These are phyloP conservation scores for Pilasporangium apinafurcum DNA, from an alignment of 352 stramenopile genomes.

Conservation along the genomic window DNA sequence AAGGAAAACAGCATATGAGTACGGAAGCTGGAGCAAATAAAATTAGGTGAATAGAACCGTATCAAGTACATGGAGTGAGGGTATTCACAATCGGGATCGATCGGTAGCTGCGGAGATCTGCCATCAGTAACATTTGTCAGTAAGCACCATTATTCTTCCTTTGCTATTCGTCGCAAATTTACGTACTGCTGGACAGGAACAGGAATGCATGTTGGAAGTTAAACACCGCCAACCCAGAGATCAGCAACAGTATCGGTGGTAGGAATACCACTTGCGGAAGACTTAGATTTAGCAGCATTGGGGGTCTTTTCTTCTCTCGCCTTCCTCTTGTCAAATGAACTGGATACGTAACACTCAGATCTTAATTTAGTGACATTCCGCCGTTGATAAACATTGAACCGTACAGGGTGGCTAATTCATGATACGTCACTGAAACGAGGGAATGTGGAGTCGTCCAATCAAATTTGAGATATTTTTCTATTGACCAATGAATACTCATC, in stretches of 20 bases:
- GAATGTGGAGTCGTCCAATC: too few relatives aligned
- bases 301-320: neutral
- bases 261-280: conserved; percentile 62
- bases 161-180: neutral
- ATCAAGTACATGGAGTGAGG: conserved; percentile 49
- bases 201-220: conserved; percentile 78
- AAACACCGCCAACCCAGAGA: conserved; percentile 61
- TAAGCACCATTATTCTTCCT: neutral
- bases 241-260: conserved; percentile 61
- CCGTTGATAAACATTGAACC: too few relatives aligned
- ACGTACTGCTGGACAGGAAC: conserved; percentile 54
- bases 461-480: too few relatives aligned
- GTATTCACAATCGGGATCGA: conserved; percentile 54
- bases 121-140: neutral
- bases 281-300: conserved; percentile 32
- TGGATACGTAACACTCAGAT: neutral
- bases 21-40: too few relatives aligned
- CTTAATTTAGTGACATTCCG: neutral
- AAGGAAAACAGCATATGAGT: conserved; percentile 1
- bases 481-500: too few relatives aligned
- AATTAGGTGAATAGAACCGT: too few relatives aligned
- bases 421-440: too few relatives aligned
- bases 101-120: conserved; percentile 64
- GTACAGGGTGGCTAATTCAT: too few relatives aligned
- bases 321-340: neutral